Evolutionary conservation across 805 yeast genomes (phyloP).

Genomic region (Ogataea pini): DNA sequence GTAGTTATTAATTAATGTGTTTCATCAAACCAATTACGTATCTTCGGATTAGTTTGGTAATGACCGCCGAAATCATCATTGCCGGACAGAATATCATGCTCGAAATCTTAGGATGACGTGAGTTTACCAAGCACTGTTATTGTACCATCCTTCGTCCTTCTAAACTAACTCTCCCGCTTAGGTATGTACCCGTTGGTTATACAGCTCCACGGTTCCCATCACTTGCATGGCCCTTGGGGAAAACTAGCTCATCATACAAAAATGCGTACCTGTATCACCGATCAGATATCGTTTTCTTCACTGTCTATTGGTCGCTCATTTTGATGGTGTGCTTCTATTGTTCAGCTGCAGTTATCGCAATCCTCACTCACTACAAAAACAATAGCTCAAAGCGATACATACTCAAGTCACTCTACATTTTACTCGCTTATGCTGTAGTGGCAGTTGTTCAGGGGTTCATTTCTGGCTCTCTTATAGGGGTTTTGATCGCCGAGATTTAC

Average conservation of each 20-base stretch:
- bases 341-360: conserved; percentile 65
- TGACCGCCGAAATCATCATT: not conserved
- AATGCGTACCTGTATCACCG: conserved; percentile 65
- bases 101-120: conserved; percentile 8
- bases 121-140: too few species aligned
- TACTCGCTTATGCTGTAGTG: conserved; percentile 47
- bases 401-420: conserved; percentile 40
- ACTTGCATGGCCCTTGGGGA: conserved; percentile 64
- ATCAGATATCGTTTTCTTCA: conserved; percentile 78
- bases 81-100: not conserved
- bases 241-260: conserved; percentile 35
- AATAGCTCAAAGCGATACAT: conserved; percentile 17
- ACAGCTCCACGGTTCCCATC: conserved; percentile 79
- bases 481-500: conserved; percentile 73
- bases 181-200: conserved; percentile 73
- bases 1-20: too few species aligned
- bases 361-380: conserved; percentile 46
- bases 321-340: conserved; percentile 62
- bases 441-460: conserved; percentile 68
- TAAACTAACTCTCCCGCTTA: not conserved
- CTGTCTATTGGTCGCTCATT: conserved; percentile 78
- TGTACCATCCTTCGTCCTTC: not conserved
- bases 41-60: not conserved
- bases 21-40: too few species aligned
- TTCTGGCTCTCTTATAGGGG: conserved; percentile 76